phyloP scores from a whole-genome alignment of 495 filamentous ascomycete species.

The Apodospora peruviana region DNA sequence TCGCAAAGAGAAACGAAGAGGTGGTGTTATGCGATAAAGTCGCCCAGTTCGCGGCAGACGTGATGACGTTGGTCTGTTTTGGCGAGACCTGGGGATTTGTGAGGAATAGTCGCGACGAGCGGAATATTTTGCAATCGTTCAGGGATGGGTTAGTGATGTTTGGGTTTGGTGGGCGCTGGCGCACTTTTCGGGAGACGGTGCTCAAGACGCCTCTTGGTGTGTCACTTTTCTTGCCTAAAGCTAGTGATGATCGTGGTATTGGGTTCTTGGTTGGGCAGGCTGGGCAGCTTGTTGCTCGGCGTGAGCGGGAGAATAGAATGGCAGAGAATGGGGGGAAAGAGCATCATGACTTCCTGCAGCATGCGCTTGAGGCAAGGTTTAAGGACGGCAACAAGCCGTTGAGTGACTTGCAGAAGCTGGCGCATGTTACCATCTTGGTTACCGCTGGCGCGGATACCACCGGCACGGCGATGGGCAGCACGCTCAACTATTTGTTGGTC shows the following conservation, averaged over 20 bases:
- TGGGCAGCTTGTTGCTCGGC: no score
- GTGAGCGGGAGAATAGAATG: no score
- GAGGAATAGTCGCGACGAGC: slow-evolving; percentile 6
- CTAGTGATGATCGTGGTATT: no score
- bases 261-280: no score
- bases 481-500: slow-evolving; percentile 22
- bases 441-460: slow-evolving; percentile 34
- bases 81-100: slow-evolving; percentile 7
- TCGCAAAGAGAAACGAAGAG: neutral
- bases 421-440: slow-evolving; percentile 13
- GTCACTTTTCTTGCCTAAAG: no score
- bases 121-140: neutral
- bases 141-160: slow-evolving; percentile 1
- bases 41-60: slow-evolving; percentile 11
- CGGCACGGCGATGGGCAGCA: slow-evolving; percentile 24
- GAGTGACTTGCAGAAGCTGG: slow-evolving; percentile 1
- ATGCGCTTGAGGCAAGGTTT: neutral
- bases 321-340: no score
- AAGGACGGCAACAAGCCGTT: neutral
- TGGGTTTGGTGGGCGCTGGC: slow-evolving; percentile 1
- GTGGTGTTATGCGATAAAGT: slow-evolving; percentile 3
- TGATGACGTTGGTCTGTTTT: slow-evolving; percentile 11
- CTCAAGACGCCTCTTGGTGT: slow-evolving; percentile 2
- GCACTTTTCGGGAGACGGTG: slow-evolving; percentile 2
- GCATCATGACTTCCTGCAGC: neutral